Evolutionary conservation across 306 rosid species (phyloP).

Genomic region (Malus sylvestris): DNA sequence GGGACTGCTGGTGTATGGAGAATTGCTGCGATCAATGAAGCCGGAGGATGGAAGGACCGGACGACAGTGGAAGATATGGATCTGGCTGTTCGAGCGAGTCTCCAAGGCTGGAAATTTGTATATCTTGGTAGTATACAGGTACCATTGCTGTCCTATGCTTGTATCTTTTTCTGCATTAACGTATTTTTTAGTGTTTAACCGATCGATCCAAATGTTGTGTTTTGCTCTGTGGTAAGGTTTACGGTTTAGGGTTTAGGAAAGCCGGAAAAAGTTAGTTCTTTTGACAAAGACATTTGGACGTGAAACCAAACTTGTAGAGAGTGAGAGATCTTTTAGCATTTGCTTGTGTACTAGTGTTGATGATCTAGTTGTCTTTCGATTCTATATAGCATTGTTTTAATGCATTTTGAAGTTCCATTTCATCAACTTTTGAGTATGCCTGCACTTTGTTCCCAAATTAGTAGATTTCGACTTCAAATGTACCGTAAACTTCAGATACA

Average conservation of each 20-base stretch:
- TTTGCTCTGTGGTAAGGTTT: neutral
- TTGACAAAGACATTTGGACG: neutral
- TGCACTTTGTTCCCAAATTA: neutral
- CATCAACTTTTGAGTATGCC: neutral
- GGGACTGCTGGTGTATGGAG: constrained; percentile 99
- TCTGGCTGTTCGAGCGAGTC: constrained; percentile 84
- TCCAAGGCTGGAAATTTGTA: constrained; percentile 86
- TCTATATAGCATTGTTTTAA: neutral
- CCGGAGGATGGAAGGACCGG: constrained; percentile 93
- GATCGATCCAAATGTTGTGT: neutral
- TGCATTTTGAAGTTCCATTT: neutral
- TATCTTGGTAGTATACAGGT: constrained; percentile 63
- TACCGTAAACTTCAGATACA: neutral
- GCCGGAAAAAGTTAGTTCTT: neutral
- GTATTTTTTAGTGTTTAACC: neutral
- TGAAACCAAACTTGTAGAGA: neutral
- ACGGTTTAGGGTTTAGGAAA: neutral
- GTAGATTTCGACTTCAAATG: neutral
- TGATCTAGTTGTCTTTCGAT: neutral
- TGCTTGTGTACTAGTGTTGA: neutral
- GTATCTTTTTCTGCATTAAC: neutral
- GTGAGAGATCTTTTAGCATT: neutral
- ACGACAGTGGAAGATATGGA: constrained; percentile 94
- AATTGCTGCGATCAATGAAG: constrained; percentile 69
- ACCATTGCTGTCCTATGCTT: neutral